phyloP scores from a whole-genome alignment of 805 yeast genomes.

The Wickerhamomyces hampshirensis region DNA sequence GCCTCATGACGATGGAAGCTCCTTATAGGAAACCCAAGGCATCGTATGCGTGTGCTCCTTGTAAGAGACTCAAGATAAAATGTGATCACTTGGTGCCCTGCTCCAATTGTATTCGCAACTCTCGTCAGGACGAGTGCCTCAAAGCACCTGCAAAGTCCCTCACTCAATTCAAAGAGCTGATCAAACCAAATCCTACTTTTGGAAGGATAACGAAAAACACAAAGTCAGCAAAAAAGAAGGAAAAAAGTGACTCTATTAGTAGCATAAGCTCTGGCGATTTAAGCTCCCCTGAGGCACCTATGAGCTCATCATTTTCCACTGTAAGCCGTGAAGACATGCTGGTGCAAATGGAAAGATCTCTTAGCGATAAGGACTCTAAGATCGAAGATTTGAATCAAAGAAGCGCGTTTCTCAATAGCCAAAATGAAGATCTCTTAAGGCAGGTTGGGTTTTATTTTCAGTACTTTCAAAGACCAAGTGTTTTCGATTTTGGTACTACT shows the following conservation, averaged over 20 bases:
- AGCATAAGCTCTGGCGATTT: neutral
- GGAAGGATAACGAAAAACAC: constrained; percentile 13
- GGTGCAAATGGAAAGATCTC: constrained; percentile 1
- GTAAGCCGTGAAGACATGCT: neutral
- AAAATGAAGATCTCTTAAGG: constrained; percentile 10
- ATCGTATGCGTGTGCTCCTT: constrained; percentile 17
- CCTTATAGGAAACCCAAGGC: constrained; percentile 13
- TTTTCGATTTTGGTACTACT: constrained; percentile 3
- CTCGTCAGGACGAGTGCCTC: constrained; percentile 14
- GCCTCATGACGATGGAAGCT: neutral
- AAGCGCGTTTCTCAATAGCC: constrained; percentile 2
- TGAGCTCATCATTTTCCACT: neutral
- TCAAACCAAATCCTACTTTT: constrained; percentile 15
- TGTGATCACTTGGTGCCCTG: constrained; percentile 20
- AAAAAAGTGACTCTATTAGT: neutral
- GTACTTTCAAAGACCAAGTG: constrained; percentile 1
- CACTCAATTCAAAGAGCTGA: constrained; percentile 17
- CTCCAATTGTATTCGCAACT: constrained; percentile 12
- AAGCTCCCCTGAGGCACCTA: constrained; percentile 4
- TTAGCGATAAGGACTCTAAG: constrained; percentile 1
- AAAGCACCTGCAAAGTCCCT: constrained; percentile 12
- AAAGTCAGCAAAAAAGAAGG: constrained; percentile 1
- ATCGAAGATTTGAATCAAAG: constrained; percentile 7
- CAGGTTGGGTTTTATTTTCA: constrained; percentile 8
- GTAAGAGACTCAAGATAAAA: constrained; percentile 16